Conservation (phyloP, 345 rosid species). For the Corymbia maculata region DNA sequence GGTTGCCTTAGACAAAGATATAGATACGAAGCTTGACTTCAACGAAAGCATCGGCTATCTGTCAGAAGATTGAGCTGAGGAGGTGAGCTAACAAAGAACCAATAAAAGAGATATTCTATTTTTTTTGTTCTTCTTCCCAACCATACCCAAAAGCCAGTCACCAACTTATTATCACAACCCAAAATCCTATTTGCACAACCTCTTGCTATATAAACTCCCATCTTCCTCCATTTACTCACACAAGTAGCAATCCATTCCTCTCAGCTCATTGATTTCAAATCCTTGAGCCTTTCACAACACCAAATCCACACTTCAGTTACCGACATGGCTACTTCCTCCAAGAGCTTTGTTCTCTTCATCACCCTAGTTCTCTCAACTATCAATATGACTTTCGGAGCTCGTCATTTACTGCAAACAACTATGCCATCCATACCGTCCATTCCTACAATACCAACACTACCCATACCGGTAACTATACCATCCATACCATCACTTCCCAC, state of each 20-base stretch:
- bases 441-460: background rate
- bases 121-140: background rate
- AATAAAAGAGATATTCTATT: too few species aligned
- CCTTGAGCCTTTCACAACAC: background rate
- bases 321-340: background rate
- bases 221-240: background rate
- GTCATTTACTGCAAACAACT: slow-evolving; percentile 9
- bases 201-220: background rate
- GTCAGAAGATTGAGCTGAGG: background rate
- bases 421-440: background rate
- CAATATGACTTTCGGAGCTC: slow-evolving; percentile 3
- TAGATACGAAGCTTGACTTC: background rate
- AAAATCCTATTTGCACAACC: background rate
- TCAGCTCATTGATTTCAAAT: background rate
- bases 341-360: background rate
- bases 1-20: background rate
- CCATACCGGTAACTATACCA: background rate
- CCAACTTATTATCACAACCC: background rate
- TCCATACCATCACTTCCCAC: background rate
- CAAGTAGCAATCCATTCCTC: background rate
- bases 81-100: background rate
- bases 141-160: background rate
- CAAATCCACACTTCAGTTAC: background rate
- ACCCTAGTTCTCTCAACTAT: slow-evolving; percentile 1
- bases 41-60: background rate